Evolutionary conservation across 768 basidiomycete species (phyloP), one percentile per base, ranked within the genome.

Genomic region (Paxillus involutus): DNA sequence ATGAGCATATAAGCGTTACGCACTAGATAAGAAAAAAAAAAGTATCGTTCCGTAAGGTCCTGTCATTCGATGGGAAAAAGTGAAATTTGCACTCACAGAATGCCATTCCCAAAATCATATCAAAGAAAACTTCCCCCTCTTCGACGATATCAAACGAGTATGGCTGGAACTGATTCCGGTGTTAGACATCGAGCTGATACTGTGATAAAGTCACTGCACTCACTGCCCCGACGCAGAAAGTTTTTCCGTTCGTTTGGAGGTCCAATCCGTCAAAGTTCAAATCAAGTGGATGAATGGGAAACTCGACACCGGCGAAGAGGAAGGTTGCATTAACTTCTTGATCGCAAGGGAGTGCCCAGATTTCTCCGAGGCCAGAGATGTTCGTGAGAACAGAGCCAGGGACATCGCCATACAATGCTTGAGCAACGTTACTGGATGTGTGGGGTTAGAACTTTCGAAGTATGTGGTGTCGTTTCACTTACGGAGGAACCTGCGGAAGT

Each of bases 91-190:
- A 75, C 83, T 62, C 59, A 86, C 86, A 68, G 71, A 88, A 89
- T 9, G 81, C 77, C 85, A 89, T 89, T 51, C 88, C 88, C 43
- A 89, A 73, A 43, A 89, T 79, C 65, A 85, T 78, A 62, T 89
- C 87, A 57, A 77, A 89, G 39, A 52, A 13, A 26, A 59, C 49
- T 1, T 53, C 36, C 8, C 42, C 41, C 0, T 24, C 29, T 2
- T 51, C 13, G 29, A 67, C 74, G 29, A 78, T 73, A 46, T 78
- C 73, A 44, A 77, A 81, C 8, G 80, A 77, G 41, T 82, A 79
- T 6, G 88, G 87, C 59, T 89, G 88, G 72, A 89, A 90, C 87
- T 88, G 19, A 53, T 19, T 24, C 17, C 19, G 14, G 41, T 26
- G 1, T 52, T 58, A 8, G 45, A 29, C 48, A 43, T 47, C 3